Evolutionary conservation across 2,329 filamentous ascomycete genomes (phyloP), one percentile per base, ranked within the genome.

Genomic region (Fusarium sacchari): DNA sequence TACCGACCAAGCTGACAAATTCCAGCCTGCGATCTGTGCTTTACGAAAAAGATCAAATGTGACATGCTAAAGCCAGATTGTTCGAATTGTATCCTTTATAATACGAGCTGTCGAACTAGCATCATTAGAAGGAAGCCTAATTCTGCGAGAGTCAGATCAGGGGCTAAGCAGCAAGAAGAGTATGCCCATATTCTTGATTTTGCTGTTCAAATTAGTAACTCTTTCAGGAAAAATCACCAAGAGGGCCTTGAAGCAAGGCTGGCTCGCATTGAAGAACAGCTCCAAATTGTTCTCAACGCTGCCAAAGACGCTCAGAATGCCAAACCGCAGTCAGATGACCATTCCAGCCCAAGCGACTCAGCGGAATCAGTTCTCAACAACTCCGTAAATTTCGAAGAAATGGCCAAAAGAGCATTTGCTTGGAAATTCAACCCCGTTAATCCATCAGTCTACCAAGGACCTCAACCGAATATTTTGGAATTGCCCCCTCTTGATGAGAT

Each of bases 41-140:
- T 83, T 56, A 81, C 75, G 18, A 86, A 85, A 75, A 86, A 86
- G 79, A 84, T 86, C 52, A 85, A 84, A 71, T 86, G 84, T 55
- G 84, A 86, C 71, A 83, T 83, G 80, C 55, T 83, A 11, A 84
- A 83, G 67, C 84, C 84, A 1, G 73, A 79, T 14, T 86, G 84
- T 65, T 85, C 83, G 3, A 85, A 86, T 47, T 86, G 84, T 49
- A 74, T 79, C 13, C 75, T 85, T 7, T 86, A 86, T 69, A 80
- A 80, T n/a, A 77, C 83, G 7, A 75, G 80, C n/a, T 85, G 84
- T 68, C 72, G 63, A 22, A 80, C 77, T 6, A 79, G 71, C 55
- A 72, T 75, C 49, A 73, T 79, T 14, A 71, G 78, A 13, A 73
- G 75, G 26, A 80, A 78, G 47, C 44, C 78, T 13, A 77, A 71